These are phyloP conservation scores for Blastocystis sp. DNA, from an alignment of 352 stramenopile genomes.

Conservation along the genomic window DNA sequence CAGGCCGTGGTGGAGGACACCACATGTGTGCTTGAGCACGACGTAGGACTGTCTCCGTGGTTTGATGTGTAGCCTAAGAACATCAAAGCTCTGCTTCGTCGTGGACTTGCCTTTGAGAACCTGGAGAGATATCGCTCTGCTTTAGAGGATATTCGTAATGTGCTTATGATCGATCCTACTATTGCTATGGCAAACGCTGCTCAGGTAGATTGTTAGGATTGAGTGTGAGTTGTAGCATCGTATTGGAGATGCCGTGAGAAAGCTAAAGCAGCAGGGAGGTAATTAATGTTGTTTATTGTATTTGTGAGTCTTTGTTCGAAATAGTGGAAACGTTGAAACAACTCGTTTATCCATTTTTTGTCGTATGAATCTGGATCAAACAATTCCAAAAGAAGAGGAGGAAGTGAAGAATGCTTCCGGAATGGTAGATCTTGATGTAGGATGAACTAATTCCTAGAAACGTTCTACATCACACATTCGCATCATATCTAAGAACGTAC, in stretches of 20 bases:
- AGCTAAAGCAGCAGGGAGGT: conserved; percentile 69
- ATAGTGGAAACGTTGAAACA: not conserved
- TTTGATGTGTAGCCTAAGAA: conserved; percentile 68
- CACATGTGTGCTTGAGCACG: conserved; percentile 77
- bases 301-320: not conserved
- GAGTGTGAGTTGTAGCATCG: conserved; percentile 73
- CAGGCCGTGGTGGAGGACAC: conserved; percentile 76
- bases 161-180: conserved; percentile 77
- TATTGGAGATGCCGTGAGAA: conserved; percentile 77
- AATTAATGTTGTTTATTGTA: not conserved
- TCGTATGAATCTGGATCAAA: conserved; percentile 4
- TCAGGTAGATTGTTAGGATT: not conserved
- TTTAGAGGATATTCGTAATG: conserved; percentile 76
- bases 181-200: conserved; percentile 70
- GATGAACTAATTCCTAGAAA: not conserved
- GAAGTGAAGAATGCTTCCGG: not conserved
- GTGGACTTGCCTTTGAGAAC: conserved; percentile 77
- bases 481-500: conserved; percentile 26
- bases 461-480: not conserved
- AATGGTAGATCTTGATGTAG: not conserved
- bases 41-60: conserved; percentile 60
- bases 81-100: conserved; percentile 80
- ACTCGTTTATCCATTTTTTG: not conserved
- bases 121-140: conserved; percentile 70
- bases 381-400: not conserved